Evolutionary conservation across 2,329 filamentous ascomycete species (phyloP), one percentile per base, ranked within the genome.

Genomic region (Sarocladium strictum): DNA sequence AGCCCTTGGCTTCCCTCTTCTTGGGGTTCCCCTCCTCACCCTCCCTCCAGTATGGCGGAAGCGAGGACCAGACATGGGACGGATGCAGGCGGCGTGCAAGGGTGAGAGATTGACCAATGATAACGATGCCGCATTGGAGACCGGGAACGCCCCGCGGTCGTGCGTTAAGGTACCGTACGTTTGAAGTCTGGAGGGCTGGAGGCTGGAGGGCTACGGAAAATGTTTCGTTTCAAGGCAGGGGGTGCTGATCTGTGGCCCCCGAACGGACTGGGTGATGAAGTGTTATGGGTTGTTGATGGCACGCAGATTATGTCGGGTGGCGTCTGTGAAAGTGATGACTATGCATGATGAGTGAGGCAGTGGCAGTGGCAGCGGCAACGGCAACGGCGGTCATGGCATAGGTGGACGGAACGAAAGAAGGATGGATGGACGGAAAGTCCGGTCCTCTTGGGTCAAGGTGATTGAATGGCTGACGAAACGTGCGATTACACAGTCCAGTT

Each of bases 191-290:
- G n/a, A 29, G 35, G 47, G n/a, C n/a, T n/a, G n/a, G n/a, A n/a
- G 47, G 47, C 47, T 33, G 29, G 47, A 32, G 6, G 27, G 38
- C 38, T 21, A 33, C 43, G 43, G 43, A 47, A 47, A 47, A 35
- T 51, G 47, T 51, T 51, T 51, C 47, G 47, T 35, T 51, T 51
- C 27, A 33, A 51, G 47, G 47, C 29, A 51, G 47, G 47, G 23
- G 47, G 29, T 35, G 47, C 23, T 51, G 27, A 51, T 51, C 27
- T 51, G 23, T 47, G 40, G 40, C 40, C n/a, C 40, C 7, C 40
- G 40, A 43, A 24, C 40, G 21, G 40, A 43, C 40, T 43, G 21
- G 40, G 40, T 23, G 40, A 23, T 43, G 21, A 43, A 15, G 21
- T 27, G 43, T 49, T 12, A 49, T 27, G 23, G 27, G 43, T 35